phyloP scores from a whole-genome alignment of 495 filamentous ascomycete genomes.

The Geopyxis carbonaria region DNA sequence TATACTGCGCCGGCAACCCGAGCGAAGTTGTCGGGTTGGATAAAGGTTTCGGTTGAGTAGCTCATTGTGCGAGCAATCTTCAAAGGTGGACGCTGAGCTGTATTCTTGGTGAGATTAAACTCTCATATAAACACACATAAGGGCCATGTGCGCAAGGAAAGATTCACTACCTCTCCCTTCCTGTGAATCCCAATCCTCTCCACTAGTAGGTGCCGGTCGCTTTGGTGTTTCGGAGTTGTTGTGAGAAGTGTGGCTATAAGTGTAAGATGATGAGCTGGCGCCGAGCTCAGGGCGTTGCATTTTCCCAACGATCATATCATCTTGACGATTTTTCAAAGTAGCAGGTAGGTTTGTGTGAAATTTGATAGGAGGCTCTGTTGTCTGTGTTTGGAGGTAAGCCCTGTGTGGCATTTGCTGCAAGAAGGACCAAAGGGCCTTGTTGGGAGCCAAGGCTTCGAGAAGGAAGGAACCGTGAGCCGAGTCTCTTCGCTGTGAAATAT shows the following conservation, averaged over 20 bases:
- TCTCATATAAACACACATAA: background rate
- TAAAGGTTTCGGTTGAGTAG: slow-evolving; percentile 13
- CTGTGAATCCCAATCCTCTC: background rate
- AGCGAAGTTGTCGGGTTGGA: slow-evolving; percentile 21
- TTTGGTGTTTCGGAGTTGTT: background rate
- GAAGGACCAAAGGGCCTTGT: background rate
- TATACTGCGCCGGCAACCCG: slow-evolving; percentile 35
- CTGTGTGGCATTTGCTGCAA: background rate
- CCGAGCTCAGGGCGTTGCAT: background rate
- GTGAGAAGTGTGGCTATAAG: background rate
- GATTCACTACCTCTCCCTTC: background rate
- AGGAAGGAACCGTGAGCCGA: background rate
- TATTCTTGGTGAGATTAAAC: background rate
- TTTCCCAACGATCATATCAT: background rate
- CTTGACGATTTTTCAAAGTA: background rate
- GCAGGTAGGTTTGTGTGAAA: background rate
- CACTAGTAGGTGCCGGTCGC: background rate
- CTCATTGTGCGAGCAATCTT: slow-evolving; percentile 6
- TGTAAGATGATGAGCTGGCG: background rate
- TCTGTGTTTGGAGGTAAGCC: background rate
- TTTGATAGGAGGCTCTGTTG: background rate
- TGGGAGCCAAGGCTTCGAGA: background rate
- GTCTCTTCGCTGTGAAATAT: background rate
- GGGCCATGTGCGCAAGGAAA: background rate
- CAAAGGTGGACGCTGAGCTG: background rate